Percentiles rank a stretch among this genome's conserved stretches.
phyloP scores from a whole-genome alignment of 164 flowering plant genomes.

The grape (Vitis vinifera) region DNA sequence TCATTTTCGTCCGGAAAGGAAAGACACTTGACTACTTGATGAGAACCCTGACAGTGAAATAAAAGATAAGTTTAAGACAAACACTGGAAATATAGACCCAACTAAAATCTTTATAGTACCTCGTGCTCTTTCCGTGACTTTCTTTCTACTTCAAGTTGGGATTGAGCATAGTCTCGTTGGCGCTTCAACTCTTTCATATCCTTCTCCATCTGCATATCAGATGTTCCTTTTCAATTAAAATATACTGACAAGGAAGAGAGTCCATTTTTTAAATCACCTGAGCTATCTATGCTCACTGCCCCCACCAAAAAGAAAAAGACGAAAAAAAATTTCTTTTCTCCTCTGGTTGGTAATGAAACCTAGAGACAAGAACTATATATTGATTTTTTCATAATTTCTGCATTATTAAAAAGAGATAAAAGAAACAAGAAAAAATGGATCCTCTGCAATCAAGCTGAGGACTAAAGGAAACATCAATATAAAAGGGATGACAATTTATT shows the following conservation, averaged over 20 bases:
- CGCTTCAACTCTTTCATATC: conserved; percentile 81
- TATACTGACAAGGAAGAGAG: too few species aligned
- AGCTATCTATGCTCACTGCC: background rate
- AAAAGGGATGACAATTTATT: too few species aligned
- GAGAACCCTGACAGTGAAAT: conserved; percentile 48
- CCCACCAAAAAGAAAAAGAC: background rate
- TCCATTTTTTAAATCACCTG: too few species aligned
- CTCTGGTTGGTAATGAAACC: too few species aligned
- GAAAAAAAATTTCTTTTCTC: background rate
- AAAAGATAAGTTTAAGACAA: background rate
- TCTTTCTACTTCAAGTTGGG: conserved; percentile 67
- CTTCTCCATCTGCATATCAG: conserved; percentile 57
- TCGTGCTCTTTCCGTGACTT: conserved; percentile 42
- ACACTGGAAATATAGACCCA: background rate
- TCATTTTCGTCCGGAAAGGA: conserved; percentile 40
- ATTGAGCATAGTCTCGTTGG: conserved; percentile 69
- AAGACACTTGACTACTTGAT: conserved; percentile 58
- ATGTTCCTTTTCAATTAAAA: background rate
- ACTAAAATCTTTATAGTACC: conserved; percentile 25
- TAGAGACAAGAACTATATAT: too few species aligned
- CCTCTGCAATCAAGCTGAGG: too few species aligned
- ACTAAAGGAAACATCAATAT: too few species aligned
- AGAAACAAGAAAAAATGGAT: too few species aligned
- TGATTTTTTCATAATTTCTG: too few species aligned
- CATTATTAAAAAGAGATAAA: too few species aligned